Evolutionary conservation across 176 grass and related monocot species (phyloP).

Genomic region (Triticum monococcum): DNA sequence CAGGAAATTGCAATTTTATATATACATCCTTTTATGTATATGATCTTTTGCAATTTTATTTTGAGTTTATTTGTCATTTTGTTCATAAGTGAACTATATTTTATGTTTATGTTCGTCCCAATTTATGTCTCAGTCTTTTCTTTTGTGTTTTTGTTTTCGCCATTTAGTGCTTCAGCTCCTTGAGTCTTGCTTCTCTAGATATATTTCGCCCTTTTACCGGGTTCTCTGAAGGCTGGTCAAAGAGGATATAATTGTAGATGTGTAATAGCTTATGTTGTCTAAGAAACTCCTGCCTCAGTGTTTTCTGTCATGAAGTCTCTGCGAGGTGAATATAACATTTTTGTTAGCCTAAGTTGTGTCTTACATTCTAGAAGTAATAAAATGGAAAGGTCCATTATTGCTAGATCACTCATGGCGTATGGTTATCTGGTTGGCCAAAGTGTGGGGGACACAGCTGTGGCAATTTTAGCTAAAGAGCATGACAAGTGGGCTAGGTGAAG

Average conservation of each 20-base stretch:
- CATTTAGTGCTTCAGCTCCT: neutral
- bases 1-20: conserved; percentile 73
- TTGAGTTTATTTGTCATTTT: neutral
- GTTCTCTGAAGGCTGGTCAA: conserved; percentile 60
- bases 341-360: neutral
- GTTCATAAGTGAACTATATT: neutral
- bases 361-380: neutral
- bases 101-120: neutral
- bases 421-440: neutral
- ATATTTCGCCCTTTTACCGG: conserved; percentile 79
- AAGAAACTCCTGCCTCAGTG: conserved; percentile 51
- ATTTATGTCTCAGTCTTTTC: neutral
- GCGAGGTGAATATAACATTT: conserved; percentile 50
- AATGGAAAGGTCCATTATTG: neutral
- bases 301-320: conserved; percentile 47
- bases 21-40: conserved; percentile 55
- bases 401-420: neutral
- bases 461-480: neutral
- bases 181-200: conserved; percentile 46
- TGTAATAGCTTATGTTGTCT: conserved; percentile 66
- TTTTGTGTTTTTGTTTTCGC: neutral
- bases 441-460: neutral
- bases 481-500: neutral
- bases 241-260: neutral
- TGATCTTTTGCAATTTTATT: neutral